Evolutionary conservation across 495 filamentous ascomycete species (phyloP), one percentile per base, ranked within the genome.

Genomic region (Penicillium maclennaniae): DNA sequence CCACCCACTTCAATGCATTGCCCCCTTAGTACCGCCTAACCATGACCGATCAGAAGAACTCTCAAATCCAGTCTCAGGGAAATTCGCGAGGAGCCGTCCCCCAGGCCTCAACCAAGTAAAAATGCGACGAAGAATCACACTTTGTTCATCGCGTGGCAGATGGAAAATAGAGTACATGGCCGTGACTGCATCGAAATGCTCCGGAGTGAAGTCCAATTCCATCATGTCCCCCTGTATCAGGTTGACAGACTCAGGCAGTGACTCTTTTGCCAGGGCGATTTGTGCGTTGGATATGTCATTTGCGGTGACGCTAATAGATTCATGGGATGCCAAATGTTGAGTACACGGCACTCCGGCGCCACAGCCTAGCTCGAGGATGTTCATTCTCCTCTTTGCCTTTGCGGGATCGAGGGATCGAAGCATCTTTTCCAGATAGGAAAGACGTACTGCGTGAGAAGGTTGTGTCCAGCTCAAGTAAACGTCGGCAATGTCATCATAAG

Each of bases 151-250:
- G 6, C 74, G 62, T 5, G 74, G 74, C 1, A 79, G 61, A 53
- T 79, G 77, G 43, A 78, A 68, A 28, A 78, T 62, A 5, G 71
- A 69, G 47, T 75, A 77, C 51, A 79, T 64, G 0, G 53, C 71
- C 10, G 75, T 34, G 1, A 78, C 73, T 1, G 73, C 74, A 46
- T 70, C 60, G 47, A 78, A 72, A 4, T 51, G 49, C 23, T 23
- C 59, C 0, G 43, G 40, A 0, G 38, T 23, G 55, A 78, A 74
- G 7, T 56, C 9, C 0, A 79, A 54, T 0, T 50, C 54, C 55
- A 68, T 66, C 75, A 79, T 79, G 48, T 79, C 75, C 1, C 65
- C 68, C 19, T 69, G 44, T 15, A 69, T 52, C 1, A 72, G 54
- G 12, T 53, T 52, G 7, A 69, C 56, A 1, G 43, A 51, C 4